Percentiles rank a stretch among this genome's conserved stretches.
These are phyloP conservation scores for Phytomonas sp. DNA, from an alignment of 208 protist genomes.

Conservation along the genomic window DNA sequence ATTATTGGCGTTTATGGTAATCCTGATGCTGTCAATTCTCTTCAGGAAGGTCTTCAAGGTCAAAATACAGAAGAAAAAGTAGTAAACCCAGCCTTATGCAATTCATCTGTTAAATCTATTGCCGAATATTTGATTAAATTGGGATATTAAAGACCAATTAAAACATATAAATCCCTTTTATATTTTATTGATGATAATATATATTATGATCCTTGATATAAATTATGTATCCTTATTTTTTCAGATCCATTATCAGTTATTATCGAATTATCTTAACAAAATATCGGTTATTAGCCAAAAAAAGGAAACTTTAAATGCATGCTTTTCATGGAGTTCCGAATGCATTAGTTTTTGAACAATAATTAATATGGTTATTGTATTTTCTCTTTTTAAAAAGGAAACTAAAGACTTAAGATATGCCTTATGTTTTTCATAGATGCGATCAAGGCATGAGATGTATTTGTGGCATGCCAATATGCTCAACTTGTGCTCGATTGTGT, in stretches of 20 bases:
- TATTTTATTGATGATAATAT: background rate
- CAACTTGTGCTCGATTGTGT: constrained; percentile 52
- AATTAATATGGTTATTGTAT: constrained; percentile 6
- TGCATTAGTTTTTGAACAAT: constrained; percentile 7
- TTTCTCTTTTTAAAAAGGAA: constrained; percentile 16
- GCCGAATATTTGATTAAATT: constrained; percentile 83
- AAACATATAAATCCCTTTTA: background rate
- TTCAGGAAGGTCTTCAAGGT: constrained; percentile 42
- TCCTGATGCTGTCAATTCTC: constrained; percentile 42
- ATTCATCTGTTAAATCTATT: constrained; percentile 76
- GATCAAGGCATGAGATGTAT: constrained; percentile 28
- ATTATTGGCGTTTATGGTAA: constrained; percentile 83
- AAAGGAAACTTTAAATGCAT: constrained; percentile 1
- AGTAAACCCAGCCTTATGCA: constrained; percentile 83
- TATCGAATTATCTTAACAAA: constrained; percentile 3
- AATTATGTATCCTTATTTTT: background rate
- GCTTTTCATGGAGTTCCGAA: constrained; percentile 12
- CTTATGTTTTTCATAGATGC: constrained; percentile 28
- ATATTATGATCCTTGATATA: background rate
- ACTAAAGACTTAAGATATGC: background rate
- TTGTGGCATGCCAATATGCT: constrained; percentile 48
- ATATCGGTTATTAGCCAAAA: background rate
- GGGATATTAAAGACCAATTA: constrained; percentile 36
- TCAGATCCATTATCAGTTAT: background rate
- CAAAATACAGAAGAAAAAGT: constrained; percentile 29